Base-by-base conservation (phyloP, 2,329 filamentous ascomycete genomes). In the Atkinsonella hypoxylon region DNA sequence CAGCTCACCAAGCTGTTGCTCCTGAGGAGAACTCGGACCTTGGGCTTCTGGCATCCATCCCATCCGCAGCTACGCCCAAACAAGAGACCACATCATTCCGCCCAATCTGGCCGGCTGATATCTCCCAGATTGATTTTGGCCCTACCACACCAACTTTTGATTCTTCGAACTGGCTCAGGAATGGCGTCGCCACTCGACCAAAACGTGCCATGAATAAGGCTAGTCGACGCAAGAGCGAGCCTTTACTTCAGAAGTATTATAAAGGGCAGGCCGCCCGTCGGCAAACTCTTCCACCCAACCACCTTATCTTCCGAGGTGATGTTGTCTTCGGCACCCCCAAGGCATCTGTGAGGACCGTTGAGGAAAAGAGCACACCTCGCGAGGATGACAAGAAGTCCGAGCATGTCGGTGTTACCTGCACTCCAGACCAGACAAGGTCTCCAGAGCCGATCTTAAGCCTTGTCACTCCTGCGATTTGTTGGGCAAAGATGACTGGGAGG, bases 161-260 rank as follows among this genome's bases (percentile, higher is more conserved):
- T 42, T 59, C 59, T 0, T 55, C 57, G 30, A 59, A 62, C 20
- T 65, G 62, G 61, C 53, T 66, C 38, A 59, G 59, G 22, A 32
- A 41, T 11, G 55, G 57, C 11, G 46, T 52, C 18, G 50, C 58
- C n/a, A 49, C 58, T 22, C 53, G 55, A 18, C 56, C 59, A n/a
- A 58, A 58, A 20, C 53, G 54, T 49, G 56, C 55, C 26, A 47
- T 57, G 20, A 62, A 57, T 36, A 51, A 56, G 18, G 51, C 53
- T 10, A 57, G 57, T 12, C 64, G 64, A n/a, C 57, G 66, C 34
- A 62, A 58, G 32, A 68, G 66, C 43, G 66, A 68, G 51, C 66
- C 66, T 22, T 56, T 67, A 20, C 45, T 64, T n/a, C 61, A 61
- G 34, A 59, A 56, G 47, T 54, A 50, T 40, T 49, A 59, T 3